Base-by-base conservation (phyloP, 768 basidiomycete genomes). In the Pholiota microspora region DNA sequence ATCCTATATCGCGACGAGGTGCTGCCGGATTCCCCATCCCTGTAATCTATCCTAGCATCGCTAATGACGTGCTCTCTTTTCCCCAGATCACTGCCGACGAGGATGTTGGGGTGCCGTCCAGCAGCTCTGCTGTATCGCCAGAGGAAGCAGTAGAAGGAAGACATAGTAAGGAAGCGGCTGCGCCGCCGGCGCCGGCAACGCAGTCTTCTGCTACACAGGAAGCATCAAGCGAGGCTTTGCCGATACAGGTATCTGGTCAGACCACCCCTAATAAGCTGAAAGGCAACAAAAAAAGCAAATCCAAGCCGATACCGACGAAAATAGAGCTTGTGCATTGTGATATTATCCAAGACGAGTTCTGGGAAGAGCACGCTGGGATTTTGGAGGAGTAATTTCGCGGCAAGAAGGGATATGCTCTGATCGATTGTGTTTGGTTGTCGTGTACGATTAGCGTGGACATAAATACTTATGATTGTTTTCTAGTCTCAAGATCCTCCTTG, bases 341-440 rank as follows among this genome's bases (percentile, higher is more conserved):
- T 71, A 80, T 96, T 55, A 94, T 96, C 55, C 77, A 79, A 51
- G 83, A 90, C 50, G 80, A 77, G 0, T 95, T 96, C 70, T 97
- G 94, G 94, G 66, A 76, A 6, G 71, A 75, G 25, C 70, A 86
- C 50, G 80, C 83, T 8, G 69, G 77, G 46, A 62, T 92, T 23
- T 73, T 90, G 51, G 69, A 48, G 53, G 63, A 64, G 28, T 62
- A 50, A 62, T 40, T 25, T 40, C n/a, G 27, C 18, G 21, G 40
- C 40, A 23, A 8, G 18, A 42, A 6, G 7, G 9, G 10, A 23
- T n/a, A 16, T 21, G 15, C 32, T 48, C 46, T 31, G 28, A 31
- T 48, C 32, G 32, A 29, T 45, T 45, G 42, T 48, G n/a, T n/a
- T 31, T 24, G 23, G 16, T 32, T 48, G 32, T 3, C 32, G n/a